Evolutionary conservation across 2,329 filamentous ascomycete genomes (phyloP), one percentile per base, ranked within the genome.

Genomic region (Endothia cerciana): DNA sequence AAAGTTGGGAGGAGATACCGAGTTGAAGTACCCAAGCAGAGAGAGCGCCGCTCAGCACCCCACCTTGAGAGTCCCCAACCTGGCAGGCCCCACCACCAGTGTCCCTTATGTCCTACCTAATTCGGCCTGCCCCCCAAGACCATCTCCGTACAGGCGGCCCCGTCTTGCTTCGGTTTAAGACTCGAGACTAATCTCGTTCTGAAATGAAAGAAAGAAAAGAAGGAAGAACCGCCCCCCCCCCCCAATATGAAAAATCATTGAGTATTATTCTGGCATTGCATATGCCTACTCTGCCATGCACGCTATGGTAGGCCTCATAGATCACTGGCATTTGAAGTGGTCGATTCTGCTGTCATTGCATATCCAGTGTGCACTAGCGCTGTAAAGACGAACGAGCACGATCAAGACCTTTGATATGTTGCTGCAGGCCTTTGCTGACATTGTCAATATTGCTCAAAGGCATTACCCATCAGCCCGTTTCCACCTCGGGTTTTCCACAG

Each of bases 31-130:
- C 28, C 43, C 30, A 49, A 45, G 49, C 25, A 41, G 36, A n/a
- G n/a, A n/a, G 8, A 33, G 10, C 36, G 55, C 55, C 43, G 45
- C 33, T 28, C 36, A 55, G 60, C 60, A 62, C 60, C 60, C 60
- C 60, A 62, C 60, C 30, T 33, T 41, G 55, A 7, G 19, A 58
- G 55, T n/a, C 43, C 45, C 65, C 63, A 65, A 22, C 22, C 33
- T 40, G 36, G 55, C 55, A 58, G 11, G 53, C 11, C 33, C 55
- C 55, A 58, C 55, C 38, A 40, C 38, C n/a, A 22, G 8, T 25
- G 55, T 58, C 13, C 36, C 10, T 41, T 25, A 28, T 25, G 58
- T 67, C 65, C 62, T 65, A 64, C 62, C 60, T 60, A 51, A 65
- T 67, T 33, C 49, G 62, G 62, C n/a, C 47, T 8, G 13, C 33